Conservation (phyloP, 345 rosid species). For the Rhodamnia argentea region DNA sequence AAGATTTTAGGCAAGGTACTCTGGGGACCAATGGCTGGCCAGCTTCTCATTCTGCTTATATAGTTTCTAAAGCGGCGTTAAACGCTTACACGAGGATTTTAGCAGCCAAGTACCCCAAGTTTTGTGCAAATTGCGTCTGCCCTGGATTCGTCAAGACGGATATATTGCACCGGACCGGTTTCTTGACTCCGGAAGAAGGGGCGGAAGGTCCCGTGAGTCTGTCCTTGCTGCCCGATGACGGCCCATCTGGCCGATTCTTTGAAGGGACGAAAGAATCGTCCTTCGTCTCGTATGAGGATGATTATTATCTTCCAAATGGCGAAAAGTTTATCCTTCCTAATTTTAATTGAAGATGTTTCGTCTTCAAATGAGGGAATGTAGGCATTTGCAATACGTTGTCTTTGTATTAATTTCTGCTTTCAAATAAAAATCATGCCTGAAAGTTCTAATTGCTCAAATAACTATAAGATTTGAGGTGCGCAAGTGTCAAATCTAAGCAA, state of each 20-base stretch:
- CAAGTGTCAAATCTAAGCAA: background rate
- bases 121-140: background rate
- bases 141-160: slow-evolving; percentile 11
- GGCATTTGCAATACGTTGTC: background rate
- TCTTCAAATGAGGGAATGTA: background rate
- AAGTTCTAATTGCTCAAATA: background rate
- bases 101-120: slow-evolving; percentile 2
- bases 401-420: background rate
- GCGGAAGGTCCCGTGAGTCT: slow-evolving; percentile 1
- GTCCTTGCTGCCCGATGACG: background rate
- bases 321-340: background rate
- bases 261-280: background rate
- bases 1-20: slow-evolving; percentile 26
- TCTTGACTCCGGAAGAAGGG: slow-evolving; percentile 1
- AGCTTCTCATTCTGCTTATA: slow-evolving; percentile 1
- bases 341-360: background rate
- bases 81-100: slow-evolving; percentile 12
- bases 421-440: background rate
- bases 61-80: slow-evolving; percentile 7
- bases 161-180: background rate
- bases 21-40: slow-evolving; percentile 28
- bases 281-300: background rate
- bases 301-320: background rate
- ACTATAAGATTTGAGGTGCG: background rate
- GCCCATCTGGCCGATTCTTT: slow-evolving; percentile 7